Evolutionary conservation across 306 rosid genomes (phyloP).

Genomic region (Vigna reflexopilosa): DNA sequence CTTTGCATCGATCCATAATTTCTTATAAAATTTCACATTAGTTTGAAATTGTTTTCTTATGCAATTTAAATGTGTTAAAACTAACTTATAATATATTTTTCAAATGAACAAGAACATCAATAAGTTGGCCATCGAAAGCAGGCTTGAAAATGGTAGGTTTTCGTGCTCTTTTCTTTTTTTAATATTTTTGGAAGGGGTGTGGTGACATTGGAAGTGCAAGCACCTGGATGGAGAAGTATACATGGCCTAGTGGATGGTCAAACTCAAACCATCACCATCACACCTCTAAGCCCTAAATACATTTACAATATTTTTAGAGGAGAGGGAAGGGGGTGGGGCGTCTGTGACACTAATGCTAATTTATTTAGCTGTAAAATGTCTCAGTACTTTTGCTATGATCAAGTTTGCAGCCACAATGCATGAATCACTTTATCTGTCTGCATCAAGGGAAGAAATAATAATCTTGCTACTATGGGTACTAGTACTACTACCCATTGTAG

Average conservation of each 20-base stretch:
- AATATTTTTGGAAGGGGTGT: background rate
- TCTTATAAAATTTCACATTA: conserved; percentile 7
- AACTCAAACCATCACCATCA: background rate
- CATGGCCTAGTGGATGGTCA: background rate
- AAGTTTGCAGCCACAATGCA: conserved; percentile 17
- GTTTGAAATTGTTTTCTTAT: background rate
- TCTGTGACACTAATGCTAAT: background rate
- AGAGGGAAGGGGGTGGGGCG: background rate
- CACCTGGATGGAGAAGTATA: background rate
- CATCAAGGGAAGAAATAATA: background rate
- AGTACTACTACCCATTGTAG: conserved; percentile 1
- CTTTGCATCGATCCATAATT: background rate
- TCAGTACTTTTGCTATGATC: background rate
- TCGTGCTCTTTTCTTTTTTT: background rate
- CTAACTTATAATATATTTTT: background rate
- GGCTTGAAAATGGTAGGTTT: conserved; percentile 14
- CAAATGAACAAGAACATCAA: conserved; percentile 8
- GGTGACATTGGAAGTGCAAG: conserved; percentile 22
- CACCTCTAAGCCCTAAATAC: background rate
- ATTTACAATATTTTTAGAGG: background rate
- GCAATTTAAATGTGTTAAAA: background rate
- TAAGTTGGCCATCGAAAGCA: background rate
- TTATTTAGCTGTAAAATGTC: conserved; percentile 1
- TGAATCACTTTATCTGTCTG: conserved; percentile 23
- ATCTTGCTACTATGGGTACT: background rate